Evolutionary conservation across 768 basidiomycete genomes (phyloP), one percentile per base, ranked within the genome.

Genomic region (Megacollybia marginata): DNA sequence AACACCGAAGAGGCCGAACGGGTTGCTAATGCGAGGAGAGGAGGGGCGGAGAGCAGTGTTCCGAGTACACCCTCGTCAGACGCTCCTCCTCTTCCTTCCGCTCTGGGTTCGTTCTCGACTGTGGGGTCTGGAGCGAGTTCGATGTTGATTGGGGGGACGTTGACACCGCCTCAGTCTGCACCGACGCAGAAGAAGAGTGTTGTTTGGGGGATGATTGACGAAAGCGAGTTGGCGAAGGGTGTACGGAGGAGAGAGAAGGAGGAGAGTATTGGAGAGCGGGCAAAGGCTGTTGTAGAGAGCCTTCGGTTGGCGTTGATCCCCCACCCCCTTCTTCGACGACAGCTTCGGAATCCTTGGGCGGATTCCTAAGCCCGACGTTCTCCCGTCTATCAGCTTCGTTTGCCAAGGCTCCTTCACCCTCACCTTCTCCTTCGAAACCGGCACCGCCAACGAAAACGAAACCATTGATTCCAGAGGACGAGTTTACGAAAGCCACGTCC

Each of bases 1-100:
- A 98, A 99, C 56, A 98, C 95, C 0, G 94, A 97, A 62, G 83
- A 86, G 49, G 94, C 87, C 0, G 86, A 85, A 57, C 62, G 57
- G 47, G 59, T 54, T 8, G 54, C 63, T 1, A 54, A 61, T 16
- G 46, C 44, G 5, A 44, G 59, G 6, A 57, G 9, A 33, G 48
- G 57, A 3, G 57, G 54, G 5, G 59, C 60, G 69, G 42, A 57
- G 52, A 32, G 57, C 5, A 32, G 57, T 13, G 5, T 18, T 3
- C 18, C 18, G 2, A 13, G 38, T 40, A 40, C 38, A 8, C 38
- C 38, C 5, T 2, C 44, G 2, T 44, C 44, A 10, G 15, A n/a
- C 5, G 11, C 20, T 2, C 23, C 44, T n/a, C 44, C 44, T 5
- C 13, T 9, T 13, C 5, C n/a, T n/a, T 13, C 15, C 12, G 23